A percentile compares a stretch with the other conserved stretches of the same genome.
These are phyloP conservation scores for Leptographium wingfieldii DNA, from an alignment of 2,329 filamentous ascomycete species.

Conservation along the genomic window DNA sequence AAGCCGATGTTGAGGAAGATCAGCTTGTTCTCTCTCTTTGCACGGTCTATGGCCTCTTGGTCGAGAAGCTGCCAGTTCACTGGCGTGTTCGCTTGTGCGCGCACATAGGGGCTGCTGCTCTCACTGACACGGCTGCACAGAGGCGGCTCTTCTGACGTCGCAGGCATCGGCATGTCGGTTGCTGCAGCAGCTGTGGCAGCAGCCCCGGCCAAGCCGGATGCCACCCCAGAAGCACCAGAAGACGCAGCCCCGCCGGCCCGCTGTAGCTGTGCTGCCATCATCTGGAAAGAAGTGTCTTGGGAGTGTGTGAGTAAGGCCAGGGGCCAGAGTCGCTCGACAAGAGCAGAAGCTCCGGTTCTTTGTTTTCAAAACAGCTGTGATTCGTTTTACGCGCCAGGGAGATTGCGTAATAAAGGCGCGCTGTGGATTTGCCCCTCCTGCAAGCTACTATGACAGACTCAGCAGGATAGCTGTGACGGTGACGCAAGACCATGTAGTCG, in stretches of 20 bases:
- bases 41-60: conserved; percentile 61
- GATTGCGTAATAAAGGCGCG: not conserved
- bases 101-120: conserved; percentile 45
- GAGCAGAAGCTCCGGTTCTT: not conserved
- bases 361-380: not conserved
- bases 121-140: conserved; percentile 25
- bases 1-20: conserved; percentile 94
- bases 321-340: not conserved
- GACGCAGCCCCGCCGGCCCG: conserved; percentile 12
- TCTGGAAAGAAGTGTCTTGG: conserved; percentile 1
- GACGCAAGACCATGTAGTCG: not conserved
- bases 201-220: conserved; percentile 3
- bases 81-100: conserved; percentile 63
- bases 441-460: not conserved
- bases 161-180: not conserved
- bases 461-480: not conserved
- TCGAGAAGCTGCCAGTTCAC: conserved; percentile 90
- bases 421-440: not conserved
- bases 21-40: conserved; percentile 70
- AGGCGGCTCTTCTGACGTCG: conserved; percentile 11
- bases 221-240: conserved; percentile 3
- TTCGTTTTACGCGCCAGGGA: not conserved
- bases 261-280: conserved; percentile 15
- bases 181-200: not conserved
- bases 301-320: not conserved